A percentile compares a stretch with the other conserved stretches of the same genome.
Evolutionary conservation across 108 stramenopile genomes (phyloP).

Genomic region (Pelagomonas calceolata): DNA sequence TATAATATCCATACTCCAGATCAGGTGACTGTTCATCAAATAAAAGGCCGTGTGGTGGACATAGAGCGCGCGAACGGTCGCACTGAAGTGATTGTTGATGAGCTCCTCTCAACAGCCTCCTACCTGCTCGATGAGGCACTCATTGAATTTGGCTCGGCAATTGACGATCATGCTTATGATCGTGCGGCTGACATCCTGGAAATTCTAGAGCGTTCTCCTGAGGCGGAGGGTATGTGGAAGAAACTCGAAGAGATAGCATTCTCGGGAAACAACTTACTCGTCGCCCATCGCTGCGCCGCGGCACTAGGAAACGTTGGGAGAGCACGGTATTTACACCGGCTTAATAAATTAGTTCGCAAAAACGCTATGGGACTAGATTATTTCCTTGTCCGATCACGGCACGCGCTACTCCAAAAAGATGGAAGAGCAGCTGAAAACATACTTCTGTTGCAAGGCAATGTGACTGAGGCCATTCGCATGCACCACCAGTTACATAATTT

Average conservation of each 20-base stretch:
- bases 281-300: constrained; percentile 42
- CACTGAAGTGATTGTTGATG: constrained; percentile 55
- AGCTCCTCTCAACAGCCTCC: constrained; percentile 37
- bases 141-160: constrained; percentile 45
- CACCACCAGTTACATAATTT: constrained; percentile 40
- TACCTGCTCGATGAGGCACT: constrained; percentile 52
- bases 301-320: constrained; percentile 46
- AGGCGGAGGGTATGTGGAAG: constrained; percentile 54
- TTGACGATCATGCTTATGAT: constrained; percentile 40
- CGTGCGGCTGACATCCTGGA: constrained; percentile 44
- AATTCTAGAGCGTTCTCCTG: constrained; percentile 34
- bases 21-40: constrained; percentile 42
- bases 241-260: constrained; percentile 36
- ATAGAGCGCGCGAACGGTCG: constrained; percentile 42
- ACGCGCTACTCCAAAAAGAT: constrained; percentile 30
- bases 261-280: constrained; percentile 19
- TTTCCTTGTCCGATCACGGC: constrained; percentile 25
- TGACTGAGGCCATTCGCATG: constrained; percentile 49
- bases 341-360: constrained; percentile 14
- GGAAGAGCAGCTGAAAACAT: constrained; percentile 37
- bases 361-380: neutral
- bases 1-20: constrained; percentile 52
- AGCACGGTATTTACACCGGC: constrained; percentile 31
- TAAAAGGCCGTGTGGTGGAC: constrained; percentile 53
- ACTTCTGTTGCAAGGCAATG: constrained; percentile 39